A percentile compares a stretch with the other conserved stretches of the same genome.
phyloP scores from a whole-genome alignment of 805 yeast genomes.

The Teunomyces gatunensis region DNA sequence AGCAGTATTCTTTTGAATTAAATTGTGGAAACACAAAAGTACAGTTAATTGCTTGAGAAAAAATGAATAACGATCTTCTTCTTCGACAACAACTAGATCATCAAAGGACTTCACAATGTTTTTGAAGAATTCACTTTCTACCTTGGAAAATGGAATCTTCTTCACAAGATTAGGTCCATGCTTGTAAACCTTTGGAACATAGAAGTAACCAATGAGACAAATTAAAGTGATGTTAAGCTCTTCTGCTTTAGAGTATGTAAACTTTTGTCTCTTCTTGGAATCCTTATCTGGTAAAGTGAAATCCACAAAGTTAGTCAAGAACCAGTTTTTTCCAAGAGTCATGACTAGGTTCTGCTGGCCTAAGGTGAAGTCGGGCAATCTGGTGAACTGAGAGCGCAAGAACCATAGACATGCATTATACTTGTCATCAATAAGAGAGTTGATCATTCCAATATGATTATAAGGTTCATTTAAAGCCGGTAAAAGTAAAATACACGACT shows the following conservation, averaged over 20 bases:
- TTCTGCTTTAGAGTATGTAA: constrained; percentile 10
- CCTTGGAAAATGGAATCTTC: constrained; percentile 20
- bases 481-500: constrained; percentile 51
- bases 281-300: constrained; percentile 8
- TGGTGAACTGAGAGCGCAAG: constrained; percentile 54
- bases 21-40: constrained; percentile 20
- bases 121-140: constrained; percentile 23
- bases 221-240: constrained; percentile 22
- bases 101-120: constrained; percentile 8
- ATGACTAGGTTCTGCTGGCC: constrained; percentile 48
- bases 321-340: constrained; percentile 36
- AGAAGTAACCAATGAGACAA: constrained; percentile 42
- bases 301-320: constrained; percentile 25
- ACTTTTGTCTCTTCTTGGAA: constrained; percentile 5
- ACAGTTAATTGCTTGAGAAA: constrained; percentile 24
- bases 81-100: constrained; percentile 8
- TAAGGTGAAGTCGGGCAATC: constrained; percentile 44
- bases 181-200: constrained; percentile 35
- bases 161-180: constrained; percentile 20
- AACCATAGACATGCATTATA: constrained; percentile 51
- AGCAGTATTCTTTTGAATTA: constrained; percentile 8
- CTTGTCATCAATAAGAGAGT: constrained; percentile 41
- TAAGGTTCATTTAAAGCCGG: constrained; percentile 71
- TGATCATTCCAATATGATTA: constrained; percentile 53
- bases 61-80: constrained; percentile 11